Evolutionary conservation across 306 rosid species (phyloP).

Genomic region (Mucuna pruriens): DNA sequence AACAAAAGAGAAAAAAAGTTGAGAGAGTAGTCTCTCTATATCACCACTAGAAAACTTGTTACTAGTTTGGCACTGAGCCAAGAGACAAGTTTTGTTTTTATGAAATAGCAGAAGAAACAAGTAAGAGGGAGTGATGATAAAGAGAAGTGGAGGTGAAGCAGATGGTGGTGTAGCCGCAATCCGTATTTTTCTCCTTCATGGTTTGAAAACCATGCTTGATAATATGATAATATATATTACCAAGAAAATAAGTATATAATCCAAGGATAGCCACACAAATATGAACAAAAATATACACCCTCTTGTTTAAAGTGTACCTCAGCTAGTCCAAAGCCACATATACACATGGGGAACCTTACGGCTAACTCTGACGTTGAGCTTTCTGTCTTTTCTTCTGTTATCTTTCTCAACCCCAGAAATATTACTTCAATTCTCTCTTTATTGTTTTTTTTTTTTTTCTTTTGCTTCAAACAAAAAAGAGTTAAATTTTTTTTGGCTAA

Average conservation of each 20-base stretch:
- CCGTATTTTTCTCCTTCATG: slow-evolving; percentile 44
- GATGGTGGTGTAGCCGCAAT: slow-evolving; percentile 47
- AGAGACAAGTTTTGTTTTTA: slow-evolving; percentile 74
- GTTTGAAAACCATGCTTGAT: slow-evolving; percentile 57
- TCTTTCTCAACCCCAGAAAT: slow-evolving; percentile 49
- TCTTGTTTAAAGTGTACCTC: slow-evolving; percentile 47
- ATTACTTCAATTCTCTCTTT: not conserved
- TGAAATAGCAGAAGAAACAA: slow-evolving; percentile 53
- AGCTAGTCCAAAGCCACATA: slow-evolving; percentile 57
- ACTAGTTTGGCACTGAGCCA: slow-evolving; percentile 81
- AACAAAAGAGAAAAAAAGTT: slow-evolving; percentile 21
- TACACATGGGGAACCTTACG: slow-evolving; percentile 68
- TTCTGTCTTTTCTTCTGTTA: slow-evolving; percentile 92
- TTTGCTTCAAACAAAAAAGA: slow-evolving; percentile 41
- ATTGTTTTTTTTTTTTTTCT: not conserved
- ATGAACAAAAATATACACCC: slow-evolving; percentile 48
- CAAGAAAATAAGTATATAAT: slow-evolving; percentile 44
- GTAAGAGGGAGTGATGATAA: slow-evolving; percentile 38
- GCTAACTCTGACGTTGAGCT: slow-evolving; percentile 89
- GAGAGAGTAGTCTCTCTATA: not conserved
- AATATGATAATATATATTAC: slow-evolving; percentile 38
- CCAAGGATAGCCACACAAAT: slow-evolving; percentile 70
- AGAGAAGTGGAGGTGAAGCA: slow-evolving; percentile 52
- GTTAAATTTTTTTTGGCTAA: slow-evolving; percentile 41
- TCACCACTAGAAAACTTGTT: slow-evolving; percentile 43